Evolutionary conservation across 2,329 filamentous ascomycete species (phyloP).

Genomic region (Nemania sp.): DNA sequence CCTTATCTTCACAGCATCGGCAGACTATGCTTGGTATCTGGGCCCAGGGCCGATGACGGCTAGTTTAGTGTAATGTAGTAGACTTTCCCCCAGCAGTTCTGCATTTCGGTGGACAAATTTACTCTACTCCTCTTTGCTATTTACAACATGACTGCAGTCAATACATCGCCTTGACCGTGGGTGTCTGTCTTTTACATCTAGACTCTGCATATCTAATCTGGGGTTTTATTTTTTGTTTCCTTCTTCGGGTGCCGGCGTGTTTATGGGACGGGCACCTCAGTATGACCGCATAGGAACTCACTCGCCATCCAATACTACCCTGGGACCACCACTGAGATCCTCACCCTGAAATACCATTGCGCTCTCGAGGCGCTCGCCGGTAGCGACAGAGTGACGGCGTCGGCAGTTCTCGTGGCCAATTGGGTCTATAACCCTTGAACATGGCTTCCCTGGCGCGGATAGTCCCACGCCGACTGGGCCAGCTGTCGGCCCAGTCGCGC

Average conservation of each 20-base stretch:
- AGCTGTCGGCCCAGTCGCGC: slow-evolving; percentile 37
- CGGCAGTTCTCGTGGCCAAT: neutral
- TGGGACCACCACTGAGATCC: neutral
- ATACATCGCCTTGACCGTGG: neutral
- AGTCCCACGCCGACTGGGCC: slow-evolving; percentile 38
- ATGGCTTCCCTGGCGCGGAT: slow-evolving; percentile 37
- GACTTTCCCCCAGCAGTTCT: slow-evolving; percentile 11
- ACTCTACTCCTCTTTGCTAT: neutral
- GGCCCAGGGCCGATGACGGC: slow-evolving; percentile 27
- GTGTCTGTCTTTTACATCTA: neutral
- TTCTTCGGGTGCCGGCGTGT: neutral
- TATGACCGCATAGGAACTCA: slow-evolving; percentile 20
- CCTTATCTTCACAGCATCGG: slow-evolving; percentile 21
- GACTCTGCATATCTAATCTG: too few relatives aligned
- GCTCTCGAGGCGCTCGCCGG: neutral
- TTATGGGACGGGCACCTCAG: slow-evolving; percentile 2
- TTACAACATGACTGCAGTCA: neutral
- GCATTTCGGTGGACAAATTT: slow-evolving; percentile 14
- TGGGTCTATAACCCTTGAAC: neutral
- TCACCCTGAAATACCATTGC: neutral
- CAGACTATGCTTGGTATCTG: neutral
- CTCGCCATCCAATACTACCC: slow-evolving; percentile 1
- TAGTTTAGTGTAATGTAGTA: neutral
- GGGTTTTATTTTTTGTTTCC: neutral
- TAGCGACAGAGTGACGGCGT: neutral